Conservation (phyloP, 805 yeast species). For the Wickerhamomyces rabaulensis region DNA sequence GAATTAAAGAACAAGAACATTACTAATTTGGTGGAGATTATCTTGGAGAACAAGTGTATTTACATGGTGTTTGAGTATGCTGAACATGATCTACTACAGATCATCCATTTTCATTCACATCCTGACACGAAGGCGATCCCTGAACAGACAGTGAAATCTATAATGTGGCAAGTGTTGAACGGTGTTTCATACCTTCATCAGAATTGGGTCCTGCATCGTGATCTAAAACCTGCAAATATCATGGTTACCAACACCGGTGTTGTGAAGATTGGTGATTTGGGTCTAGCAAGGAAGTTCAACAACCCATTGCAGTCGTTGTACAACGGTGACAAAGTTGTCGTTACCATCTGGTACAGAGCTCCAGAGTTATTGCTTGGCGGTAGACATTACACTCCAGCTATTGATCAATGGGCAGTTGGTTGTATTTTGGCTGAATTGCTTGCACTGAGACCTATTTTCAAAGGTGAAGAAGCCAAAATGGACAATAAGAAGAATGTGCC, state of each 20-base stretch:
- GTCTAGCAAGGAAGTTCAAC: conserved; percentile 82
- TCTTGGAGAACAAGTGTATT: conserved; percentile 81
- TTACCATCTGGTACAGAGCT: conserved; percentile 95
- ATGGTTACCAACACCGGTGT: conserved; percentile 88
- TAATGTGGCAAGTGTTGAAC: conserved; percentile 86
- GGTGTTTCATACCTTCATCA: conserved; percentile 91
- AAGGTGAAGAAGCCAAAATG: conserved; percentile 96
- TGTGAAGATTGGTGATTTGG: conserved; percentile 95
- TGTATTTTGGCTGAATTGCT: conserved; percentile 89
- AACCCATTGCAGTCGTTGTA: conserved; percentile 83
- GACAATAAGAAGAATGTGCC: conserved; percentile 92
- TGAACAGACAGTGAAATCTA: conserved; percentile 70
- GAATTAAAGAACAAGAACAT: conserved; percentile 80
- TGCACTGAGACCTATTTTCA: conserved; percentile 86
- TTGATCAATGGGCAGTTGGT: conserved; percentile 95
- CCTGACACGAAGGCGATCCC: conserved; percentile 81
- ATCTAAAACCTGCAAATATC: conserved; percentile 94
- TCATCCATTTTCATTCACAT: conserved; percentile 90
- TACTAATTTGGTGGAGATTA: conserved; percentile 73
- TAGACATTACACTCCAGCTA: conserved; percentile 86
- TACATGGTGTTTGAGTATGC: conserved; percentile 96
- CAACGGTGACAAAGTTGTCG: conserved; percentile 93
- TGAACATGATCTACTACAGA: conserved; percentile 91
- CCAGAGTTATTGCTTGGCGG: conserved; percentile 90
- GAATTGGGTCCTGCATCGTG: conserved; percentile 95